These are phyloP conservation scores for Fistulifera pelliculosa DNA, from an alignment of 108 stramenopile species.

Conservation along the genomic window DNA sequence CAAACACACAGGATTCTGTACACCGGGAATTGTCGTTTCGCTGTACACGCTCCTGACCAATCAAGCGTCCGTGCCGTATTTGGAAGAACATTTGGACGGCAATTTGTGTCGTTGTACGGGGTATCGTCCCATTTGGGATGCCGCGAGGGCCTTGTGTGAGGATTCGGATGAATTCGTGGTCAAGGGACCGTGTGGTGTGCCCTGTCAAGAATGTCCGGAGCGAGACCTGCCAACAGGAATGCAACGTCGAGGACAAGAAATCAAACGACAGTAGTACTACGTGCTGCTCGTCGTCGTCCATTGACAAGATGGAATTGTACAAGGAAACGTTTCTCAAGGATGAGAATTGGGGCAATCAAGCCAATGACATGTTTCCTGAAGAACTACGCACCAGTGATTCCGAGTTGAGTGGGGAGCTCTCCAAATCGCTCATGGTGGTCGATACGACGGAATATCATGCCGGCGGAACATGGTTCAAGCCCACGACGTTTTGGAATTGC, in stretches of 20 bases:
- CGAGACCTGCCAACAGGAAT: slow-evolving; percentile 63
- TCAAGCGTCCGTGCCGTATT: slow-evolving; percentile 19
- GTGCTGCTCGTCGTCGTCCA: slow-evolving; percentile 35
- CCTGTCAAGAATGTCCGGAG: slow-evolving; percentile 74
- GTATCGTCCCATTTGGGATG: slow-evolving; percentile 95
- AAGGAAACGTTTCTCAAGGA: slow-evolving; percentile 20
- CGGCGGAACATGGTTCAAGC: slow-evolving; percentile 86
- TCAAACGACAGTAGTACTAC: slow-evolving; percentile 5
- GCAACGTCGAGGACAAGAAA: slow-evolving; percentile 46
- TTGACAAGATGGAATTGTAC: slow-evolving; percentile 41
- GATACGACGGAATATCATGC: slow-evolving; percentile 49
- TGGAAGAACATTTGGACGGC: slow-evolving; percentile 93
- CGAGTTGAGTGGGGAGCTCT: slow-evolving; percentile 15
- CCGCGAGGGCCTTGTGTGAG: slow-evolving; percentile 64
- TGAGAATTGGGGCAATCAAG: slow-evolving; percentile 50
- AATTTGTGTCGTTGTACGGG: slow-evolving; percentile 95
- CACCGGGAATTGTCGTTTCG: slow-evolving; percentile 92
- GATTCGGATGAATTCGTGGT: slow-evolving; percentile 40
- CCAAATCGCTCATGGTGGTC: slow-evolving; percentile 58
- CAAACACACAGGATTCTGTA: too few species aligned
- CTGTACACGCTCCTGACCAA: slow-evolving; percentile 81
- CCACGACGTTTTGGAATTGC: slow-evolving; percentile 63
- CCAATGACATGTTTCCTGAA: slow-evolving; percentile 62
- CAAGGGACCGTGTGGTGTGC: slow-evolving; percentile 60
- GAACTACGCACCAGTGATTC: too few species aligned